Base-by-base conservation (phyloP, 371 early-diverging fungal species). In the Rhizomucor pusillus region DNA sequence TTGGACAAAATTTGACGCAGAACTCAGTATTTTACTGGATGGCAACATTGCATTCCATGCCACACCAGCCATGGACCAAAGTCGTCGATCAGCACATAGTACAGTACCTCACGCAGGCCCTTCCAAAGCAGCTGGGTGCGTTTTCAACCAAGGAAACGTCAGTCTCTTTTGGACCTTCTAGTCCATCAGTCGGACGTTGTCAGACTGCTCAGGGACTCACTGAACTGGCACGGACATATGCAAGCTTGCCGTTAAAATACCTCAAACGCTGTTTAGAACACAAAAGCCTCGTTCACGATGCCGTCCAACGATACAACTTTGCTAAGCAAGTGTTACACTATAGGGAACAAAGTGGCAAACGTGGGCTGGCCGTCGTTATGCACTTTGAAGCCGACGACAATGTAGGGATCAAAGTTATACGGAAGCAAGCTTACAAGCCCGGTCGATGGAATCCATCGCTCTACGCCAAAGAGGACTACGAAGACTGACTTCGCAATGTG, bases 201-300 rank as follows among this genome's bases (percentile, higher is more conserved):
- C 16, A 37, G 5, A 49, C 16, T 11, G 51, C 47, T 45, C 64
- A 59, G 9, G 70, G 65, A 5, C 54, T 63, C 12, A 62, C 48
- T 36, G 69, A 69, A 12, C 39, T 71, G 56, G 69, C 69, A 5
- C 52, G 56, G 13, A 43, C 65, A 10, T 75, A 69, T 50, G 58
- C 75, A 20, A 37, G 52, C 18, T 43, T 75, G 19, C 75, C 75
- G 36, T 54, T 58, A 47, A 51, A 63, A 43, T 63, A 71, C 24
- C 59, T 75, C 62, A 69, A 66, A 39, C 62, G 63, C 7, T 71
- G 71, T 41, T 37, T 75, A 23, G 75, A 75, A 44, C 69, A 71
- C 50, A 52, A 52, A 6, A 59, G 60, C 12, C 50, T 75, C 19
- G 69, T 67, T 10, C 71, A 68, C 19, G 68, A 67, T 35, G 10